Base-by-base conservation (phyloP, 805 yeast species). In the Candida insectalens region DNA sequence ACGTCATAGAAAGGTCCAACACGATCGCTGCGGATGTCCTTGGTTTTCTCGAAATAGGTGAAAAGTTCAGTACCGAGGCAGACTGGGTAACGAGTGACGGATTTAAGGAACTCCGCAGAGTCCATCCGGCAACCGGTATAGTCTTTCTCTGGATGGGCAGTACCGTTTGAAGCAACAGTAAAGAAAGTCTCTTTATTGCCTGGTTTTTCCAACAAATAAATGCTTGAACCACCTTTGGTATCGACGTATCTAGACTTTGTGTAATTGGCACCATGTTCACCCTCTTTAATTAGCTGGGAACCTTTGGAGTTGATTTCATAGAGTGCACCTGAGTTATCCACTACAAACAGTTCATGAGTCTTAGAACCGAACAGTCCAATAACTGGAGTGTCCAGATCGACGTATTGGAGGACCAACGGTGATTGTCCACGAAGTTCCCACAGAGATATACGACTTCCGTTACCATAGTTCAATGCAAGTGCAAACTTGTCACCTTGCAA, bases 341-440 rank as follows among this genome's bases (percentile, higher is more conserved):
- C 37, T 6, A 39, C 32, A 38, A 30, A 19, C 5, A 30, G 17
- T 27, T 32, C n/a, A 7, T 13, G 7, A 31, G 36, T 17, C 19
- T 29, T 17, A 27, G 17, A 6, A 18, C 28, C 16, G 27, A 43
- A n/a, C 10, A 46, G 25, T 3, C 47, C 44, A 15, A 51, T 29
- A 5, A 53, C 25, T 2, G 34, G 22, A 3, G 21, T 12, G 1
- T 33, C 32, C n/a, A 47, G 26, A 1, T 25, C 28, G 3, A 46
- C 6, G 21, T 51, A 53, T n/a, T 36, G 38, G 19, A 44, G 39
- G 15, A 50, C 36, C 14, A 35, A 34, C n/a, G n/a, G n/a, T 1
- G 39, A 37, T 7, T 25, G 17, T 1, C 37, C 40, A 1, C 37
- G 43, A 5, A 33, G 13, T 8, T 43, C 32, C 55, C 55, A 51